Conservation (phyloP, 2,329 filamentous ascomycete genomes). For the Karstenula rhodostoma region DNA sequence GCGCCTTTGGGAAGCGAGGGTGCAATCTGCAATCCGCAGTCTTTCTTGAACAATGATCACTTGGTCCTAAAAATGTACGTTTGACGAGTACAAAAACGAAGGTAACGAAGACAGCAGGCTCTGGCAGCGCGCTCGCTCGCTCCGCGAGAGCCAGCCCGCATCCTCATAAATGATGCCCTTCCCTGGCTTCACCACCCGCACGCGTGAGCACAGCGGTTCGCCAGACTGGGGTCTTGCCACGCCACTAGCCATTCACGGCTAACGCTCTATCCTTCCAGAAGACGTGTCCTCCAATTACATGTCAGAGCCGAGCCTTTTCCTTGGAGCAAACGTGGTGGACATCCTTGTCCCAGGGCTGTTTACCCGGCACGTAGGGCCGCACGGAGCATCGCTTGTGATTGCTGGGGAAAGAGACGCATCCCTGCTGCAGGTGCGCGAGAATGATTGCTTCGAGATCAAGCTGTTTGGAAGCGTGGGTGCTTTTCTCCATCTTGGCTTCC, state of each 20-base stretch:
- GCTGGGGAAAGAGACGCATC: conserved; percentile 12
- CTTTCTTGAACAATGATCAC: neutral
- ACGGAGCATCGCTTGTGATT: conserved; percentile 33
- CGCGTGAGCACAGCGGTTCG: conserved; percentile 9
- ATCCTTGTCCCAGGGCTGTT: conserved; percentile 26
- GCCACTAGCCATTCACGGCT: conserved; percentile 31
- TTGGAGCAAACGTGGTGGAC: conserved; percentile 20
- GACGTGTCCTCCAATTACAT: conserved; percentile 29
- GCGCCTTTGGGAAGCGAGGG: conserved; percentile 7
- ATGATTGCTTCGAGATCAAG: neutral
- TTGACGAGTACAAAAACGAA: neutral
- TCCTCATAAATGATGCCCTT: conserved; percentile 24
- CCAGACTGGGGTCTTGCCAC: conserved; percentile 20
- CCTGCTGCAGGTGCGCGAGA: neutral
- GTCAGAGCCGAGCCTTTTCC: conserved; percentile 15
- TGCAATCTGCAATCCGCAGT: neutral
- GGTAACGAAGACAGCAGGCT: neutral
- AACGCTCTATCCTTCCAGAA: conserved; percentile 10
- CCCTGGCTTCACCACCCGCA: neutral
- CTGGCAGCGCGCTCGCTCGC: neutral
- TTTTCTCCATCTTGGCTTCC: conserved; percentile 11
- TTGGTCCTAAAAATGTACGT: neutral
- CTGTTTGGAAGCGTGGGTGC: conserved; percentile 12
- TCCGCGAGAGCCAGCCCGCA: conserved; percentile 22
- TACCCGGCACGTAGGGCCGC: conserved; percentile 43